These are phyloP conservation scores for Diutina catenulata DNA, from an alignment of 1,139 yeast genomes.

Conservation along the genomic window DNA sequence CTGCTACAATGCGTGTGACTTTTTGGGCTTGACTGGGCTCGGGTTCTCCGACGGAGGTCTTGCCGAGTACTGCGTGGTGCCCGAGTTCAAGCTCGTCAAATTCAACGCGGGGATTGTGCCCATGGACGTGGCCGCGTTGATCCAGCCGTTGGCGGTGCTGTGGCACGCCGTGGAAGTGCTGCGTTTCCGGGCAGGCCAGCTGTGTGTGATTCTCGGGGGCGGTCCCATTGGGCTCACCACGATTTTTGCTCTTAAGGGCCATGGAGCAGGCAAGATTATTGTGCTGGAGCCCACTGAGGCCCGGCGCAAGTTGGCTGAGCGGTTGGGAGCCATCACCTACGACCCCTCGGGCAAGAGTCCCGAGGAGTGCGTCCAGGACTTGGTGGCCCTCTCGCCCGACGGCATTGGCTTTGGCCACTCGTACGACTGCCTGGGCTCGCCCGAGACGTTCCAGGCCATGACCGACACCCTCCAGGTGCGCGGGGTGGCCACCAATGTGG, in stretches of 20 bases:
- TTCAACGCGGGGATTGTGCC: not conserved
- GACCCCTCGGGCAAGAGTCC: not conserved
- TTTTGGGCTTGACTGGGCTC: not conserved
- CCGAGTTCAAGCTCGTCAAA: not conserved
- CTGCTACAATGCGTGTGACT: constrained; percentile 1
- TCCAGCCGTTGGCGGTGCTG: not conserved
- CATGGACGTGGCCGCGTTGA: constrained; percentile 2
- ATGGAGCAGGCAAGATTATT: not conserved
- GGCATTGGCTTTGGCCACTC: not conserved
- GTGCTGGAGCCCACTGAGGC: not conserved
- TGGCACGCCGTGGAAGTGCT: constrained; percentile 3
- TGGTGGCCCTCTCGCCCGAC: constrained; percentile 4
- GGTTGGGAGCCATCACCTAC: not conserved
- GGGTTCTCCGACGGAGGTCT: constrained; percentile 3
- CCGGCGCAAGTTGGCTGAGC: not conserved
- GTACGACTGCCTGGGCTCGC: constrained; percentile 2
- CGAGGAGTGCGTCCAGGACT: not conserved
- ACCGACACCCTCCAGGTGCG: not conserved
- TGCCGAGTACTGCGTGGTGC: constrained; percentile 1
- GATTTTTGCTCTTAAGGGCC: constrained; percentile 1
- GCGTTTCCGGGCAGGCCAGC: not conserved
- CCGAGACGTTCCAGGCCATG: constrained; percentile 1
- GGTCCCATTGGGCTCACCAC: constrained; percentile 3
- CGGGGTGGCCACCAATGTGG: constrained; percentile 4
- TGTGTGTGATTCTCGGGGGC: not conserved